Percentiles rank a stretch among this genome's conserved stretches.
phyloP scores from a whole-genome alignment of 1,284 basidiomycete species.

The Austroboletus niveus region DNA sequence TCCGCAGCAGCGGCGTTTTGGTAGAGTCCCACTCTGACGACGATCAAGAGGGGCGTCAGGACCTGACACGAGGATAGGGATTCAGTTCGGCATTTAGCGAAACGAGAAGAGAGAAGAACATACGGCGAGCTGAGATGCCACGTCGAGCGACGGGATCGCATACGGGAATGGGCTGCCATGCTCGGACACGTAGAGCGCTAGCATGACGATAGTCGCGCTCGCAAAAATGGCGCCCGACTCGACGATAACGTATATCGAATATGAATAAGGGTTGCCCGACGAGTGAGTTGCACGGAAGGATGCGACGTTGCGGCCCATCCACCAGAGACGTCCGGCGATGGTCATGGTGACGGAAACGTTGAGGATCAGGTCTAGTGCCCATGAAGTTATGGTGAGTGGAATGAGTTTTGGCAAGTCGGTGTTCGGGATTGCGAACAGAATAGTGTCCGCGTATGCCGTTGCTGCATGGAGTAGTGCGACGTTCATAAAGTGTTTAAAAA shows the following conservation, averaged over 20 bases:
- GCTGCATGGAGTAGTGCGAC: background rate
- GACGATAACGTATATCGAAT: conserved; percentile 15
- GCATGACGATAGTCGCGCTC: conserved; percentile 12
- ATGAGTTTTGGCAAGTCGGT: conserved; percentile 7
- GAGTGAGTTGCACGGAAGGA: conserved; percentile 5
- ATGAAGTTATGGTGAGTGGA: conserved; percentile 12
- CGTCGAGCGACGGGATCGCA: conserved; percentile 14
- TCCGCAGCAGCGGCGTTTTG: background rate
- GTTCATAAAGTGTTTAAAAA: background rate
- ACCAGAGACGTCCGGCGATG: conserved; percentile 17
- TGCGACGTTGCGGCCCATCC: conserved; percentile 12
- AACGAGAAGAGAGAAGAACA: background rate
- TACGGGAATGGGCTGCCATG: conserved; percentile 14
- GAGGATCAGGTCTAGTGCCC: conserved; percentile 14
- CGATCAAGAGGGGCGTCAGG: conserved; percentile 17
- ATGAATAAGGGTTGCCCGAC: conserved; percentile 10
- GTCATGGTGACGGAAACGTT: conserved; percentile 17
- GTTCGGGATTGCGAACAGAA: conserved; percentile 11
- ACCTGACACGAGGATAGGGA: conserved; percentile 2
- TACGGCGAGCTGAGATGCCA: conserved; percentile 16
- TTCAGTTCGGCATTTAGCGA: background rate
- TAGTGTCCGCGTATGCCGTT: conserved; percentile 11
- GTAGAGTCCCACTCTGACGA: conserved; percentile 13
- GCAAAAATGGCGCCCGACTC: conserved; percentile 20
- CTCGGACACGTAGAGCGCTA: conserved; percentile 13